Evolutionary conservation across 345 rosid genomes (phyloP), one percentile per base, ranked within the genome.

Genomic region (Kernera saxatilis): DNA sequence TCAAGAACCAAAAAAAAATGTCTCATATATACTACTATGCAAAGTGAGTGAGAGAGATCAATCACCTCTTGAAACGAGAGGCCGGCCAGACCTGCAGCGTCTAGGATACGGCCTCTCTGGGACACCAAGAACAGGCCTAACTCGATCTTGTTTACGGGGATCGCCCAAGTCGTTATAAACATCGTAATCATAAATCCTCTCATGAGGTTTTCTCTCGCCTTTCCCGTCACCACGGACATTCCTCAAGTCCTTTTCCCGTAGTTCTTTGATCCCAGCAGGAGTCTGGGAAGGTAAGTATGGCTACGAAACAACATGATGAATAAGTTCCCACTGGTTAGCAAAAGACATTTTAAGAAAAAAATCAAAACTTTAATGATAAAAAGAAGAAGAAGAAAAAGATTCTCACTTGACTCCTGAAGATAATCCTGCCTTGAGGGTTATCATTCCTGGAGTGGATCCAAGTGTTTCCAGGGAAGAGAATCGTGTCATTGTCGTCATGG

Each of bases 71-170:
- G 72, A 74, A 58, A 83, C 43, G 6, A 88, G 86, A 43, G 91
- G 89, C 40, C 96, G 81, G 37, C 99, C 99, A 46, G 95, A 88
- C 76, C 99, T 86, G 43, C 99, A 94, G 1, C 96, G 88, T 73
- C 93, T 78, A 17, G 99, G 99, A 84, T 94, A 94, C 40, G 97
- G 97, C 65, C 79, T 84, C 71, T 86, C 80, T 66, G 82, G 82
- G 52, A 77, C 77, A 12, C 85, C 87, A 22, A 93, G 50, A 30
- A 91, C 85, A 0, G 97, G 89, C 62, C 99, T 85, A 48, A 85
- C 86, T 65, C 81, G 69, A 32, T 84, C 93, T 23, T n/a, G 23
- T 77, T 84, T 80, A 64, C 88, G 95, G 23, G 97, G 96, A 75
- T 88, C 89, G 0, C 99, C 99, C 60, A 94, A 54, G 77, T 94